Conservation (phyloP, 2,329 filamentous ascomycete species). For the Aureobasidium sp. region DNA sequence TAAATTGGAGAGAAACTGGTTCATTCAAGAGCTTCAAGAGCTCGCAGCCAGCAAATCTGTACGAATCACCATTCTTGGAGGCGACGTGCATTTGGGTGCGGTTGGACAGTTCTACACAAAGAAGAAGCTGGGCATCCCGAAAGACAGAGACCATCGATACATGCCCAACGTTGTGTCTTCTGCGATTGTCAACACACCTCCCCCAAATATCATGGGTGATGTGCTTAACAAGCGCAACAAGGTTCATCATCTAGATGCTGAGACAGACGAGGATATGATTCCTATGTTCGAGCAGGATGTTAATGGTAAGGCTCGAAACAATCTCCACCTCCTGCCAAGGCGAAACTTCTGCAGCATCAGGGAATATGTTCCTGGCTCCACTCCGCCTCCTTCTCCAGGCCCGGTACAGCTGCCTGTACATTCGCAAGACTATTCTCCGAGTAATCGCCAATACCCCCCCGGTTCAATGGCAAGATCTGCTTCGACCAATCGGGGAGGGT, state of each 20-base stretch:
- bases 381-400: slow-evolving; percentile 62
- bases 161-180: slow-evolving; percentile 96
- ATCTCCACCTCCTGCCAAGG: slow-evolving; percentile 78
- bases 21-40: slow-evolving; percentile 88
- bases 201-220: slow-evolving; percentile 80
- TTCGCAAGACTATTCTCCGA: not conserved
- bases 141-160: slow-evolving; percentile 89
- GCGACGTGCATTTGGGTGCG: slow-evolving; percentile 88
- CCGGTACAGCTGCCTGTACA: slow-evolving; percentile 17
- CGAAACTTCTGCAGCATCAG: slow-evolving; percentile 95
- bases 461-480: slow-evolving; percentile 29
- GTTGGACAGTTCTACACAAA: slow-evolving; percentile 95
- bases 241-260: slow-evolving; percentile 53
- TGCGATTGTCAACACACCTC: slow-evolving; percentile 87
- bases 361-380: slow-evolving; percentile 70
- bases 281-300: slow-evolving; percentile 86
- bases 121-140: slow-evolving; percentile 64
- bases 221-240: slow-evolving; percentile 90
- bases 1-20: slow-evolving; percentile 78
- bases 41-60: slow-evolving; percentile 88
- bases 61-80: slow-evolving; percentile 83
- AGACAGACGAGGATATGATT: slow-evolving; percentile 94
- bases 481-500: slow-evolving; percentile 26
- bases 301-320: slow-evolving; percentile 82
- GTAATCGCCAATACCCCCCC: slow-evolving; percentile 23